phyloP scores from a whole-genome alignment of 2,329 filamentous ascomycete genomes.

The Tolypocladium endophyticum region DNA sequence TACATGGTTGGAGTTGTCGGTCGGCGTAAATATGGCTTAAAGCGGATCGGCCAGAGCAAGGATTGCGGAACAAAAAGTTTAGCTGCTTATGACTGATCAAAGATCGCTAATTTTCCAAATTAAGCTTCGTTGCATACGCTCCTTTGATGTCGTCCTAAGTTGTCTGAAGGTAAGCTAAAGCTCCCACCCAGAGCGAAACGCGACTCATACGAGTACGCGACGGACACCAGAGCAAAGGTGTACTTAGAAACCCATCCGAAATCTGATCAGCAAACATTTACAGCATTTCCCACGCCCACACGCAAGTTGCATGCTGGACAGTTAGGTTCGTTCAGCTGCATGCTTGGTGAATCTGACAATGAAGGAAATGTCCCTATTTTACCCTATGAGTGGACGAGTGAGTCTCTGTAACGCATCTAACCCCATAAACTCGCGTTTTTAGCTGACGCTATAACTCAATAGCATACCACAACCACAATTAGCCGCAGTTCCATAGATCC shows the following conservation, averaged over 20 bases:
- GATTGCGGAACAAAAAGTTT: neutral
- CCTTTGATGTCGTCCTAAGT: neutral
- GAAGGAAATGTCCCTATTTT: too few species aligned
- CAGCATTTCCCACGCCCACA: neutral
- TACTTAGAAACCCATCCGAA: neutral
- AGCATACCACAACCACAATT: too few species aligned
- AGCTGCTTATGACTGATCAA: neutral
- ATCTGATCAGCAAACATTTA: neutral
- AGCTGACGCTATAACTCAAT: too few species aligned
- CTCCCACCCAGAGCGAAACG: neutral
- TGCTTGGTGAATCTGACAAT: neutral
- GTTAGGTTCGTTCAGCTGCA: neutral
- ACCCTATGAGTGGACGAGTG: too few species aligned
- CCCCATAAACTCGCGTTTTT: too few species aligned
- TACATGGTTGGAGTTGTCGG: conserved; percentile 1
- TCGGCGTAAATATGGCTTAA: neutral
- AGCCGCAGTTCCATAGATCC: too few species aligned
- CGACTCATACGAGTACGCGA: neutral
- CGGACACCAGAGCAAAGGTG: neutral
- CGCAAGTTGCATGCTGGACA: neutral
- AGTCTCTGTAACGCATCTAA: too few species aligned
- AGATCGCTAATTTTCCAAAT: neutral
- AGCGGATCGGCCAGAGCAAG: neutral
- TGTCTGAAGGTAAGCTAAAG: too few species aligned
- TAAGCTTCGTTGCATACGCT: neutral